Evolutionary conservation across 257 asterid species (phyloP), one percentile per base, ranked within the genome.

Genomic region (Gynochthodes officinalis): DNA sequence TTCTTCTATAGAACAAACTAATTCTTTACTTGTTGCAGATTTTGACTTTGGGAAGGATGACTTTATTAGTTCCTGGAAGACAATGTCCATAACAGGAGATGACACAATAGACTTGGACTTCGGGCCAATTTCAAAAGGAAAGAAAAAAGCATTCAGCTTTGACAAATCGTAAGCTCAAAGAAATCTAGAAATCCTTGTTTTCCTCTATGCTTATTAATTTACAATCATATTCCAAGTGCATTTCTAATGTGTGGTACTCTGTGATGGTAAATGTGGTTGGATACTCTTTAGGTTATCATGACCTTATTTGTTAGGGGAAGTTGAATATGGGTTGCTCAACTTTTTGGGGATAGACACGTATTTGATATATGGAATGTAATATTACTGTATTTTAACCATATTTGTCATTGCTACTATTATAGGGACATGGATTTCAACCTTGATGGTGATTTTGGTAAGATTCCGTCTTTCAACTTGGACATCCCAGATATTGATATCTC

Each of bases 341-440:
- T 19, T 46, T 46, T 53, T 11, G 8, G 30, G 10, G n/a, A 23
- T 37, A 18, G 37, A 6, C 23, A 23, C 25, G 33, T 50, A 32
- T 35, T 35, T 35, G 33, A 63, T 0, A 64, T 21, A n/a, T 54
- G 46, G 25, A 77, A 48, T 65, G 66, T 69, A 25, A 16, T 49
- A 49, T 37, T 65, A 28, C 35, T 59, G 55, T 35, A 55, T 40
- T 46, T 67, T 70, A 32, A 64, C 73, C 65, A 40, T 69, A 64
- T 69, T 58, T 37, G 55, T 63, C 67, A 27, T 63, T 85, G 83
- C 72, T 78, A 62, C 32, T 2, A 49, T 73, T 81, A 74, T 93
- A 94, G 99, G 95, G 92, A 90, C 74, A 79, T 89, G 86, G 97
- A 94, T 79, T 94, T 94, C 76, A 84, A 83, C 75, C 86, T 91